Conservation (phyloP, 1,284 basidiomycete genomes). For the Anthracocystis panici-leucophaei region DNA sequence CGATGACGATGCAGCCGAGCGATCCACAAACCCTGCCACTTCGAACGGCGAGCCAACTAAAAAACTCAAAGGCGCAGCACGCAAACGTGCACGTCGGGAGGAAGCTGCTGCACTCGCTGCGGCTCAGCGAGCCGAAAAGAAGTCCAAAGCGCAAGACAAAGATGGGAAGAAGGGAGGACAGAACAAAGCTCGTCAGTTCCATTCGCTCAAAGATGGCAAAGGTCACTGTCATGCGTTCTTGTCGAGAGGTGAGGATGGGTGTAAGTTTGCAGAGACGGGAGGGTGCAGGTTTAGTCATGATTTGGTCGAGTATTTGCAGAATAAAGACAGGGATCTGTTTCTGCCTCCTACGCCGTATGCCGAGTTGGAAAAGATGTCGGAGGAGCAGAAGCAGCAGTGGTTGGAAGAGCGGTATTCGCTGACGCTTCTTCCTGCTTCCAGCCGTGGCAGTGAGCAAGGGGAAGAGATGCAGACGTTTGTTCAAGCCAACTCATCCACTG, state of each 20-base stretch:
- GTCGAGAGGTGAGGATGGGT: constrained; percentile 30
- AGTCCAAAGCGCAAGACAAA: constrained; percentile 12
- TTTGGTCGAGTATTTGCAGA: constrained; percentile 79
- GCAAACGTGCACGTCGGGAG: constrained; percentile 40
- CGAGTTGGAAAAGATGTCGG: constrained; percentile 13
- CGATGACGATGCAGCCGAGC: constrained; percentile 43
- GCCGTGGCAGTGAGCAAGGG: neutral
- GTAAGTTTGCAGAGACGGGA: constrained; percentile 31
- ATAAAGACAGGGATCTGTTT: constrained; percentile 81
- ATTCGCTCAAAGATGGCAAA: constrained; percentile 34
- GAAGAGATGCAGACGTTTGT: constrained; percentile 28
- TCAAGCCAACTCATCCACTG: constrained; percentile 67
- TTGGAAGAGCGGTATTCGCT: constrained; percentile 50
- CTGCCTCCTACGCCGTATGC: constrained; percentile 56
- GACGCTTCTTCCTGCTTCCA: constrained; percentile 10
- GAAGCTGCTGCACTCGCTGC: constrained; percentile 40
- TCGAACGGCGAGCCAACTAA: constrained; percentile 15
- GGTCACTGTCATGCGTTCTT: constrained; percentile 38
- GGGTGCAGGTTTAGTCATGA: constrained; percentile 84
- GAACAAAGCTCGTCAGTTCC: constrained; percentile 52
- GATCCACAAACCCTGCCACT: constrained; percentile 24
- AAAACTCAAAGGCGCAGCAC: constrained; percentile 53
- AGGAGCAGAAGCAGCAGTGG: constrained; percentile 24
- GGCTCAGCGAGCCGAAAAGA: constrained; percentile 30
- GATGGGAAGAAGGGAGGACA: constrained; percentile 40